These are phyloP conservation scores for Colletotrichum kahawae DNA, from an alignment of 2,329 filamentous ascomycete species.

Conservation along the genomic window DNA sequence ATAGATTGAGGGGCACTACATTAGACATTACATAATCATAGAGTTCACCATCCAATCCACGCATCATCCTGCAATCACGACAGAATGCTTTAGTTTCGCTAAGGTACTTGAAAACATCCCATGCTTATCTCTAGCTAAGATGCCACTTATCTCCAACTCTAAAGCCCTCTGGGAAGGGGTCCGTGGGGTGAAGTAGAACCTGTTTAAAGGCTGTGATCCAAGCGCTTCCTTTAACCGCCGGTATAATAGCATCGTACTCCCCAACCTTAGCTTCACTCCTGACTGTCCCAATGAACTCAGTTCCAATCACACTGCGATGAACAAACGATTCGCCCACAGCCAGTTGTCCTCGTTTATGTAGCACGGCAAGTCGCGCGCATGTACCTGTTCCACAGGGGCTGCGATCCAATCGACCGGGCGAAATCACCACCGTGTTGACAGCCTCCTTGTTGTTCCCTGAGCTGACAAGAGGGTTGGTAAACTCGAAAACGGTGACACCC, in stretches of 20 bases:
- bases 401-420: conserved; percentile 49
- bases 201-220: conserved; percentile 53
- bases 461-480: conserved; percentile 39
- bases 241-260: conserved; percentile 42
- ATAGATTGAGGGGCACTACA: neutral
- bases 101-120: accelerated
- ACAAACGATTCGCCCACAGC: conserved; percentile 42
- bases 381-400: conserved; percentile 53
- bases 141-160: neutral
- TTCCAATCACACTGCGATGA: conserved; percentile 31
- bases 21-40: neutral
- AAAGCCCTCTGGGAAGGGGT: conserved; percentile 46
- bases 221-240: conserved; percentile 45
- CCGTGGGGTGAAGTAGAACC: conserved; percentile 45
- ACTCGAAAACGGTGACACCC: conserved; percentile 43
- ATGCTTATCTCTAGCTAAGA: neutral
- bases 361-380: conserved; percentile 45
- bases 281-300: conserved; percentile 43
- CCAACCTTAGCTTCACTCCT: conserved; percentile 40
- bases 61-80: neutral
- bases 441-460: conserved; percentile 30
- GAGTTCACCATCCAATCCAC: neutral
- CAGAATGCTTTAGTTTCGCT: accelerated
- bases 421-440: conserved; percentile 47
- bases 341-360: conserved; percentile 46